Conservation (phyloP, 805 yeast species). For the Yarrowia keelungensis region DNA sequence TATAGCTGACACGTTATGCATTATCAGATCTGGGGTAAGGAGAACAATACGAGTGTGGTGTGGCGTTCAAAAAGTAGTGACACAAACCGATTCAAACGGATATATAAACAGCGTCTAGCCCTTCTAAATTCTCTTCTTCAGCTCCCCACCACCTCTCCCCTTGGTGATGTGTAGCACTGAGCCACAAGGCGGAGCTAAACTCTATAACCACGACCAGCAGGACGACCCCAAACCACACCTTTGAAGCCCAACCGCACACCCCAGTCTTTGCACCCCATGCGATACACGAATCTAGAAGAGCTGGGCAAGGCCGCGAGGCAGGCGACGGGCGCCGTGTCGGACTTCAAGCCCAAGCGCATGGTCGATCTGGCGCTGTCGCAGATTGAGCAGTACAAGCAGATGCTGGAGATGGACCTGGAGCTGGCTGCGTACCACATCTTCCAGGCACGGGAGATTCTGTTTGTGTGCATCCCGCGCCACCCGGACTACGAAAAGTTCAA, state of each 20-base stretch:
- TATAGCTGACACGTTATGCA: constrained; percentile 13
- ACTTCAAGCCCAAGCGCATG: constrained; percentile 33
- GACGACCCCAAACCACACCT: background rate
- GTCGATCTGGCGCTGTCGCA: constrained; percentile 36
- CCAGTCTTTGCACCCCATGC: constrained; percentile 13
- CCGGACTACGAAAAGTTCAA: constrained; percentile 41
- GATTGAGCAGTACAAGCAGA: constrained; percentile 39
- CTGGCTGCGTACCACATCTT: constrained; percentile 31
- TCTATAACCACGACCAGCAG: background rate
- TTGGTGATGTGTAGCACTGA: background rate
- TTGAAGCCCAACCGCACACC: constrained; percentile 7
- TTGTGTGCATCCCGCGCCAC: constrained; percentile 44
- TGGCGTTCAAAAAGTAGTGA: background rate
- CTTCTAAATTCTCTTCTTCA: background rate
- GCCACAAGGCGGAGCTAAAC: constrained; percentile 34
- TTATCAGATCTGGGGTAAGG: constrained; percentile 25
- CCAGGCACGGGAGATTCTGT: constrained; percentile 42
- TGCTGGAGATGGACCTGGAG: constrained; percentile 38
- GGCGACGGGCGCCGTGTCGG: constrained; percentile 30
- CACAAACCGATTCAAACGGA: background rate
- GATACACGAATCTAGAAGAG: constrained; percentile 31
- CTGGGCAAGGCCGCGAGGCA: constrained; percentile 33
- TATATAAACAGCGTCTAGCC: background rate
- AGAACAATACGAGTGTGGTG: too few relatives aligned
- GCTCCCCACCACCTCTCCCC: background rate